Evolutionary conservation across 2,329 filamentous ascomycete species (phyloP), one percentile per base, ranked within the genome.

Genomic region (Venturia aucupariae): DNA sequence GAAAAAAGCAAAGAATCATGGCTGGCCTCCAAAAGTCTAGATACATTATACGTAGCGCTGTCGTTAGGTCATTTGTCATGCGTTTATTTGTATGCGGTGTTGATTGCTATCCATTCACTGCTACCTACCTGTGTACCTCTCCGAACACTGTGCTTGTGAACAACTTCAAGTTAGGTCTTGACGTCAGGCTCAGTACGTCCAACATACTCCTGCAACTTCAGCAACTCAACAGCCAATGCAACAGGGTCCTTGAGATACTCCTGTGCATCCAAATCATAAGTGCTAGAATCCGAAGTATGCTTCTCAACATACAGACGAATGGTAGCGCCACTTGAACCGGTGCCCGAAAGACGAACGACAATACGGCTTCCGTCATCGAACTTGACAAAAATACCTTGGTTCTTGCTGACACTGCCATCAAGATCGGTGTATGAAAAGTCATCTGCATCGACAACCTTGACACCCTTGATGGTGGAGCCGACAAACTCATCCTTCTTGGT

Each of bases 391-490:
- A 99, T 86, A 69, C 94, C 94, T 81, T 99, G 94, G 82, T 97
- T 95, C 75, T 92, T 90, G 73, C 91, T 89, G 64, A 97, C 90
- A 69, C 91, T 96, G 67, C 93, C 94, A 73, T 99, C 94, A n/a
- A 99, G 87, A 74, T 99, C 94, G 10, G 91, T 97, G 84, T 99
- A 99, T 39, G 90, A 91, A 78, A 99, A 99, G 83, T 99, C 92
- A 69, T 92, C 94, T 7, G 92, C 93, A 71, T 95, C 90, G 61
- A 86, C 81, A 54, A 97, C 91, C 73, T 91, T 96, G 75, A 89
- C 90, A 68, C 90, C 90, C 68, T 84, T 83, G 70, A 97, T 83
- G 70, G 85, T 88, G 72, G 90, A 94, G 70, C 92, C 92, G 63
- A 97, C 81, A 71, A 97, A 97, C 70, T 90, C 84, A 69, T 78